Evolutionary conservation across 257 asterid species (phyloP), one percentile per base, ranked within the genome.

Genomic region (Primulina huaijiensis): DNA sequence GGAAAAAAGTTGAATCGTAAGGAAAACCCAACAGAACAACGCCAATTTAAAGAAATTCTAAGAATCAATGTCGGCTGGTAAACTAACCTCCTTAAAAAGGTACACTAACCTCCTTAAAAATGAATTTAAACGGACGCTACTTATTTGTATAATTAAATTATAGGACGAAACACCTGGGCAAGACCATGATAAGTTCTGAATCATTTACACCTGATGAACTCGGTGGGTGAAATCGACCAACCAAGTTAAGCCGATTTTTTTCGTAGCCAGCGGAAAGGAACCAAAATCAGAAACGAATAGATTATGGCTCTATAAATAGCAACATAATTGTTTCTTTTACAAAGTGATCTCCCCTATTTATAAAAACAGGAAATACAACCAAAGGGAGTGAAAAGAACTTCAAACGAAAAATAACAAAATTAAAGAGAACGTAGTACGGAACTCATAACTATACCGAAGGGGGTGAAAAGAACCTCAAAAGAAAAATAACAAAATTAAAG

Each of bases 391-490:
- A 59, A 35, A 19, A 3, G 66, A 63, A 67, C 20, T 21, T 64
- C 69, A 19, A 64, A 65, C 25, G 60, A 60, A 30, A 40, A 40
- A 9, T 43, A 17, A 43, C 21, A 46, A 46, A 46, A 14, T 50
- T 17, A 50, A 50, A 50, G 57, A 50, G 57, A 16, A 16, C 56
- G 8, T 4, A 16, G 33, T 10, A 70, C 29, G 2, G 57, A 16
- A 72, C 25, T 57, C 72, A 81, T 69, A 85, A 74, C 85, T 82
- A 78, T 23, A 56, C 56, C 67, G 52, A 60, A 61, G 34, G 63
- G 58, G 60, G 68, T 59, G 73, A 59, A 35, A 19, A 3, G 66
- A 63, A 67, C 20, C 29, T 64, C 69, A 19, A 64, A 68, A 20
- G 60, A 60, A 30, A 40, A 40, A 40, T 43, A 17, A 43, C 8